phyloP scores from a whole-genome alignment of 2,329 filamentous ascomycete species.

The Fusarium drepaniforme region DNA sequence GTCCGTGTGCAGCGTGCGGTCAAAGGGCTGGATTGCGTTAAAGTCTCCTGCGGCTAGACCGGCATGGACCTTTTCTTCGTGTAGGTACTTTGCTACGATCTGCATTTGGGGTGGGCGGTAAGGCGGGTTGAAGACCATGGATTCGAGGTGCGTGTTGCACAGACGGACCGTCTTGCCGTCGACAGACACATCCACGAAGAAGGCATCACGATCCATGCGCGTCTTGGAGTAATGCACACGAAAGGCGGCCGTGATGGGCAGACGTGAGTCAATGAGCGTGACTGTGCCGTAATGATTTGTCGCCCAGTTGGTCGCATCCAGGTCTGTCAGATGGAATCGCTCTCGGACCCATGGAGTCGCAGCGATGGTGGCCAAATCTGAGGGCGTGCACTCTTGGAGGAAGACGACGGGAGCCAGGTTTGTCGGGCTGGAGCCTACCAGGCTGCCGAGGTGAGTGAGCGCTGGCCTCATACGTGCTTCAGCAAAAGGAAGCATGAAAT shows the following conservation, averaged over 20 bases:
- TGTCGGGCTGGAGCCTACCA: conserved; percentile 6
- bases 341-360: conserved; percentile 59
- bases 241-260: conserved; percentile 59
- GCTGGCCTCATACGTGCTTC: conserved; percentile 49
- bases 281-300: conserved; percentile 63
- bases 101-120: conserved; percentile 62
- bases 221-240: conserved; percentile 63
- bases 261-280: conserved; percentile 61
- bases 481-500: conserved; percentile 50
- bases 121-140: conserved; percentile 61
- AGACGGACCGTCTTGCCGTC: conserved; percentile 55
- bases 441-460: conserved; percentile 43
- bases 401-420: conserved; percentile 56
- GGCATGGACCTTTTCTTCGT: conserved; percentile 50
- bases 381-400: conserved; percentile 64
- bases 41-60: conserved; percentile 66
- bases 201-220: conserved; percentile 63
- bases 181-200: conserved; percentile 63
- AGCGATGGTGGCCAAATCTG: conserved; percentile 59
- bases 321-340: conserved; percentile 62
- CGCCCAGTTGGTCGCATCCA: conserved; percentile 57
- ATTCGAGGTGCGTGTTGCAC: conserved; percentile 70
- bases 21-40: conserved; percentile 69
- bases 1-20: conserved; percentile 59
- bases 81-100: conserved; percentile 58